Base-by-base conservation (phyloP, 306 rosid genomes). In the Casuarina cunninghamiana region DNA sequence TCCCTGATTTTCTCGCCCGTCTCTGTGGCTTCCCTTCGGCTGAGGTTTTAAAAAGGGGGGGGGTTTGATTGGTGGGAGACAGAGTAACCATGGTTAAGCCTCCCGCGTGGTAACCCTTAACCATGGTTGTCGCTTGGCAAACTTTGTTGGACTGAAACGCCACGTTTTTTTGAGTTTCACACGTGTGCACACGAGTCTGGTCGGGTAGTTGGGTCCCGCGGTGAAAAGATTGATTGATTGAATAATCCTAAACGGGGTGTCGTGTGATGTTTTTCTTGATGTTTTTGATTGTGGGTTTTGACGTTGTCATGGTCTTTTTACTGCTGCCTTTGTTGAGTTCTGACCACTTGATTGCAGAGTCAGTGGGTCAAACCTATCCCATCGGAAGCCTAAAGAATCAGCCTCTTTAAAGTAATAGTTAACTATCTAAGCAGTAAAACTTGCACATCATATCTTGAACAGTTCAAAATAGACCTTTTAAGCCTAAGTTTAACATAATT, bases 81-180 rank as follows among this genome's bases (percentile, higher is more conserved):
- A 84, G 77, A 42, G 77, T 88, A 88, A 92, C 97, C 85, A 77
- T 75, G 89, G 97, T 87, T 87, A 71, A 32, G 2, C 1, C 17
- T 26, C 48, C 5, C 41, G 26, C 2, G 9, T 37, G 78, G 35
- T 57, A 60, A 44, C 32, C 39, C 19, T 4, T 39, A 86, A 86
- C 93, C 21, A 0, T 0, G 84, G 88, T 87, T 82, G 2, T 26
- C 45, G 69, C 68, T 42, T 82, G 66, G 79, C 58, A 77, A 43
- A 75, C 76, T 60, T 66, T 76, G 83, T 77, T 55, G 65, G 82
- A 60, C 77, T 11, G 71, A 11, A 78, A 83, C 86, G 83, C 86
- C 76, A 84, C 85, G 85, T 84, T 83, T 89, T 58, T 42, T 67
- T 26, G 32, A 2, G 51, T 38, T 63, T 44, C 55, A 54, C 37